phyloP scores from a whole-genome alignment of 768 basidiomycete genomes.

The Russula sp. region DNA sequence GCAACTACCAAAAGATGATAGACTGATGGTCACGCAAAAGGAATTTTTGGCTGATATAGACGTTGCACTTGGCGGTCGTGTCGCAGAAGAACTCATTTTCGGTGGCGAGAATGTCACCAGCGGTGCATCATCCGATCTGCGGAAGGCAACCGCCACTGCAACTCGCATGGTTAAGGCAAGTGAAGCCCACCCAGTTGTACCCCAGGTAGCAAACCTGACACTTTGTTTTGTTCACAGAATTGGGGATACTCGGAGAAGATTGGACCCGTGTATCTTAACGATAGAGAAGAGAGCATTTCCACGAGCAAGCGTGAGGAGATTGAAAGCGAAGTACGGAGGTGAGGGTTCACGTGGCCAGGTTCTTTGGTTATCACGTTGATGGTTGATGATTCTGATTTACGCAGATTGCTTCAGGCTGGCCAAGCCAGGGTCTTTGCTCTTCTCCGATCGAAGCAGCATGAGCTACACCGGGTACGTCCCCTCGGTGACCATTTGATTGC shows the following conservation, averaged over 20 bases:
- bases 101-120: slow-evolving; percentile 84
- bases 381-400: neutral
- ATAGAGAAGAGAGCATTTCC: slow-evolving; percentile 63
- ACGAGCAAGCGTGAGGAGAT: slow-evolving; percentile 75
- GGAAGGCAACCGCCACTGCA: slow-evolving; percentile 71
- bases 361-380: neutral
- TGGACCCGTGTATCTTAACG: slow-evolving; percentile 77
- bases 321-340: slow-evolving; percentile 81
- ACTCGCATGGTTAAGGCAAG: slow-evolving; percentile 83
- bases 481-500: neutral
- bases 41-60: slow-evolving; percentile 82
- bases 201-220: neutral
- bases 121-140: slow-evolving; percentile 86
- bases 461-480: slow-evolving; percentile 61
- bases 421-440: slow-evolving; percentile 59
- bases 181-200: slow-evolving; percentile 23
- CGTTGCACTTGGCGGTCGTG: slow-evolving; percentile 89
- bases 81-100: slow-evolving; percentile 90
- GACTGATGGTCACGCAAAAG: slow-evolving; percentile 58
- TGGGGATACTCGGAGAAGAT: slow-evolving; percentile 75
- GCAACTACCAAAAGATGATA: slow-evolving; percentile 70
- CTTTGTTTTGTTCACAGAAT: slow-evolving; percentile 34
- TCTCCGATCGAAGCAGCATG: slow-evolving; percentile 58
- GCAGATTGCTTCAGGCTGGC: slow-evolving; percentile 39
- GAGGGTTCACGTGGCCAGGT: slow-evolving; percentile 35